Conservation (phyloP, 2,329 filamentous ascomycete genomes). For the Colletotrichum sp. region DNA sequence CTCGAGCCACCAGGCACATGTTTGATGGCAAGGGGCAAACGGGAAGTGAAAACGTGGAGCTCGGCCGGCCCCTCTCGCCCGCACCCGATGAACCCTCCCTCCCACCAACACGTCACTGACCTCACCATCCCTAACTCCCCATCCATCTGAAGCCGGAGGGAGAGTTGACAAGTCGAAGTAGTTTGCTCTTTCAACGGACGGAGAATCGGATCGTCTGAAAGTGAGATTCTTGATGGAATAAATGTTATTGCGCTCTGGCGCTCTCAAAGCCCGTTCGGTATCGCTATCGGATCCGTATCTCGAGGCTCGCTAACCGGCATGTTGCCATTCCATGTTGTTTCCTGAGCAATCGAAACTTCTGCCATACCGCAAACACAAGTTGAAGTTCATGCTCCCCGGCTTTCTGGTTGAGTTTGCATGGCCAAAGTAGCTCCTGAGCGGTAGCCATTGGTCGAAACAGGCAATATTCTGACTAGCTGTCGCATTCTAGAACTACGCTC, state of each 20-base stretch:
- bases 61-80: not conserved
- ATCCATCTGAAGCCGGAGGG: not conserved
- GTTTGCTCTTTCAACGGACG: not conserved
- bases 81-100: not conserved
- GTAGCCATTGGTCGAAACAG: not conserved
- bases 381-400: not conserved
- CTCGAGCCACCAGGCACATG: not conserved
- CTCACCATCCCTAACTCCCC: not conserved
- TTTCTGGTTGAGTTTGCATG: not conserved
- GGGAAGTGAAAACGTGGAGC: not conserved
- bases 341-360: not conserved
- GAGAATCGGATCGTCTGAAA: not conserved
- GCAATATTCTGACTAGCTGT: not conserved
- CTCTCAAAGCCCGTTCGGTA: not conserved
- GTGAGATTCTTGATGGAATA: not conserved
- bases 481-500: not conserved
- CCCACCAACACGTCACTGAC: not conserved
- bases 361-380: not conserved
- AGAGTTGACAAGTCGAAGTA: not conserved
- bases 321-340: not conserved
- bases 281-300: not conserved
- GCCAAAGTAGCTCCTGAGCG: not conserved
- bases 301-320: not conserved
- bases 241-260: not conserved
- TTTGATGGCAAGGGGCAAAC: not conserved